A percentile compares a stretch with the other conserved stretches of the same genome.
These are phyloP conservation scores for Phytopythium mirpurense DNA, from an alignment of 352 stramenopile genomes.

Conservation along the genomic window DNA sequence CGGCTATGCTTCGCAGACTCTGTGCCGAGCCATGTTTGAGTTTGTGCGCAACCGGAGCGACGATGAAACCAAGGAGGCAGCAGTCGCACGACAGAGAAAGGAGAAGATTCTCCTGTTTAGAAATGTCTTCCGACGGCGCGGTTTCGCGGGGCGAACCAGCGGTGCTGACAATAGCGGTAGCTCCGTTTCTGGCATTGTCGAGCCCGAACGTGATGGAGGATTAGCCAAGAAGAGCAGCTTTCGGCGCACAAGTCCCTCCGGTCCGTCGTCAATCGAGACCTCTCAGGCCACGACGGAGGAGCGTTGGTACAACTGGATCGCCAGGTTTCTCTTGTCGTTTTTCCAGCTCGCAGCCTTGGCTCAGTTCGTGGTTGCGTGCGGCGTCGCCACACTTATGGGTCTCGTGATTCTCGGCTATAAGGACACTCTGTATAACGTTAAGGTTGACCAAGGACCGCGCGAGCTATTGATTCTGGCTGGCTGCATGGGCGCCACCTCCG, in stretches of 20 bases:
- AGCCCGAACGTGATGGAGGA: not conserved
- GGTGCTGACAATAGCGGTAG: not conserved
- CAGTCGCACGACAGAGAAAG: conserved; percentile 56
- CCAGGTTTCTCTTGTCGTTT: conserved; percentile 32
- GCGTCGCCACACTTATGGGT: conserved; percentile 44
- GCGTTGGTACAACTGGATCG: conserved; percentile 68
- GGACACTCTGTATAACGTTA: conserved; percentile 44
- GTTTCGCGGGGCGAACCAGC: not conserved
- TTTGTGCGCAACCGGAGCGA: conserved; percentile 58
- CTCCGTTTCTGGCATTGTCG: not conserved
- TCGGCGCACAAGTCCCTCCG: not conserved
- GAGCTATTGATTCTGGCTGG: conserved; percentile 34
- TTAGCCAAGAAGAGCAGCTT: not conserved
- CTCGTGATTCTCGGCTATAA: conserved; percentile 47
- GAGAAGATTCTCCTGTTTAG: conserved; percentile 73
- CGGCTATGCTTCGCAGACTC: conserved; percentile 33
- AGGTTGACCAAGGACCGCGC: conserved; percentile 36
- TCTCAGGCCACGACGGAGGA: conserved; percentile 64
- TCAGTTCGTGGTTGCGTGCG: conserved; percentile 42
- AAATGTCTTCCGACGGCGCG: conserved; percentile 18
- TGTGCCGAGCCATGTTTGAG: conserved; percentile 36
- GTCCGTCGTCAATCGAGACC: conserved; percentile 37
- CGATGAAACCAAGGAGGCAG: conserved; percentile 50
- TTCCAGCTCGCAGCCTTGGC: conserved; percentile 23
- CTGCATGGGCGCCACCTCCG: conserved; percentile 22